Evolutionary conservation across 2,329 filamentous ascomycete species (phyloP).

Genomic region (Colletotrichum trifolii): DNA sequence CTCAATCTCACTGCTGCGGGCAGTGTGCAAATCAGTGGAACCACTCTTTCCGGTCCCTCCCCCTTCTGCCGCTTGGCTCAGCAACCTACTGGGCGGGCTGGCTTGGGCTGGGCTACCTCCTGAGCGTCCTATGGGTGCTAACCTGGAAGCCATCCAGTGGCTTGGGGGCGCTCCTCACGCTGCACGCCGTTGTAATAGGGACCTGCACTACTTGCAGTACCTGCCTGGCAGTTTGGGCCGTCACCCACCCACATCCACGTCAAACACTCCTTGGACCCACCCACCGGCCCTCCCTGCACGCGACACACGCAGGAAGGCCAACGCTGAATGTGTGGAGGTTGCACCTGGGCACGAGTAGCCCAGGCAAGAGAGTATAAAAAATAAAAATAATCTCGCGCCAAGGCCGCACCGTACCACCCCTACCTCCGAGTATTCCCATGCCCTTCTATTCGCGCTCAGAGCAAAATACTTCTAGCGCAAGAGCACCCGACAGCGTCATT

Average conservation of each 20-base stretch:
- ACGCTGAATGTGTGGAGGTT: conserved; percentile 2
- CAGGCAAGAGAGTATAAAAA: neutral
- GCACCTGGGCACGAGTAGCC: neutral
- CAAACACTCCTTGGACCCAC: conserved; percentile 7
- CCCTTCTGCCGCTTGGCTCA: neutral
- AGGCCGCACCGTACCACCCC: conserved; percentile 27
- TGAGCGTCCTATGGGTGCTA: too few relatives aligned
- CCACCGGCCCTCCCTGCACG: conserved; percentile 24
- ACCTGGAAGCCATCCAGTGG: neutral
- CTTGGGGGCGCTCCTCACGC: conserved; percentile 31
- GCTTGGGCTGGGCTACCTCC: too few relatives aligned
- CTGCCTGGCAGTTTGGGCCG: neutral
- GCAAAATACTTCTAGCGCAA: neutral
- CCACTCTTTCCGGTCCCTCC: neutral
- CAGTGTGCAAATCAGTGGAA: neutral
- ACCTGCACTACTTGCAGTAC: too few relatives aligned
- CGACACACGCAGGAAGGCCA: conserved; percentile 23
- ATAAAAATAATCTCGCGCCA: conserved; percentile 35
- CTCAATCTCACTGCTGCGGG: neutral
- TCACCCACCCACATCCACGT: conserved; percentile 9
- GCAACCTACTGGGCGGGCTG: too few relatives aligned
- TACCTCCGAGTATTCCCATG: conserved; percentile 33
- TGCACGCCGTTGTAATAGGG: conserved; percentile 20
- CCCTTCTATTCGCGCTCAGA: conserved; percentile 7
- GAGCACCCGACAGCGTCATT: conserved; percentile 37